Evolutionary conservation across 768 basidiomycete species (phyloP), one percentile per base, ranked within the genome.

Genomic region (Rhodotorula diobovata): DNA sequence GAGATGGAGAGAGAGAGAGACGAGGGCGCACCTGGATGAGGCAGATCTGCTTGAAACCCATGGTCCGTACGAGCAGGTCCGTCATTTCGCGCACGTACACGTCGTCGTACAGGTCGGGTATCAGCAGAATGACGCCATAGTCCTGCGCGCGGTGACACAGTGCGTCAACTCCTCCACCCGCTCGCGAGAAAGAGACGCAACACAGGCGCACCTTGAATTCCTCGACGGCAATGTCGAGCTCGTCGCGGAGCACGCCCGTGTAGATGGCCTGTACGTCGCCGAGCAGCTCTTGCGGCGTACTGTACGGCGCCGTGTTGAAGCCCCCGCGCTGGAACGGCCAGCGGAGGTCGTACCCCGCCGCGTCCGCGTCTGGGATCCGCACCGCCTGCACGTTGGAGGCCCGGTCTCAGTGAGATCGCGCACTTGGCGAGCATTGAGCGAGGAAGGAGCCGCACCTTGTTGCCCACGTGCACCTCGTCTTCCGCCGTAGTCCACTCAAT

Each of bases 41-140:
- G 76, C 90, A 93, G 43, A 97, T 81, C 80, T 96, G 91, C 79
- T 90, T 91, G 84, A 99, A 99, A 0, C 91, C 91, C 85, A 99
- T 87, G 4, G 85, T 84, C 37, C 86, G 81, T 45, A 97, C 78
- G 18, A 98, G 81, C 18, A 95, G 79, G 70, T 89, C 85, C 14
- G 87, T 84, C 76, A 93, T 83, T 67, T 90, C 89, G 70, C 87
- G 86, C 66, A 97, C 87, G 78, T 95, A 97, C 20, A 84, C 79
- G 63, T 90, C 85, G 66, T 95, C 91, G 77, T 90, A 92, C 74
- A 91, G 87, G 79, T 99, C 96, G 14, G 96, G 94, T 34, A 98
- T 87, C 43, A 98, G 86, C 9, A 99, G 84, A 48, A 97, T 80
- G 21, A 89, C 88, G 4, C 92, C 93, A 80, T 89, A 90, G 67